A percentile compares a stretch with the other conserved stretches of the same genome.
phyloP scores from a whole-genome alignment of 2,329 filamentous ascomycete species.

The Fusarium sp. region DNA sequence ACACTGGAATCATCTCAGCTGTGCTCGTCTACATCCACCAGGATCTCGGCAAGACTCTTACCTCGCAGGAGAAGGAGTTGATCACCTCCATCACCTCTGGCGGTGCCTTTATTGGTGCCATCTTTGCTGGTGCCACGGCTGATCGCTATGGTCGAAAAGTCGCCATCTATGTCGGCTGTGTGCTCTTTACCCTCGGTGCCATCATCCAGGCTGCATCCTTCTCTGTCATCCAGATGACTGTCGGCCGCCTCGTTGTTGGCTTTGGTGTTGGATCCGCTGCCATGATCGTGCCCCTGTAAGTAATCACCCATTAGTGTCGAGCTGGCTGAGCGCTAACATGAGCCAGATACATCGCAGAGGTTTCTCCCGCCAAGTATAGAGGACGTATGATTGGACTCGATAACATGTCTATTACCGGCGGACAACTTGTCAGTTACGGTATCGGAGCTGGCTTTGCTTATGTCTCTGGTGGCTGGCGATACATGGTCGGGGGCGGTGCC shows the following conservation, averaged over 20 bases:
- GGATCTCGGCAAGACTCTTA: slow-evolving; percentile 54
- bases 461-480: slow-evolving; percentile 61
- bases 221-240: slow-evolving; percentile 44
- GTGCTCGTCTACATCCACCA: slow-evolving; percentile 45
- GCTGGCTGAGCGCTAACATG: slow-evolving; percentile 8
- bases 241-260: slow-evolving; percentile 58
- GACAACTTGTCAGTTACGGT: slow-evolving; percentile 56
- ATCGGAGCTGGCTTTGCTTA: slow-evolving; percentile 55
- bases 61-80: slow-evolving; percentile 60
- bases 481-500: slow-evolving; percentile 62
- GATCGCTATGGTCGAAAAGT: slow-evolving; percentile 45
- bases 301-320: not conserved
- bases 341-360: slow-evolving; percentile 60
- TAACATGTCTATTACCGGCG: slow-evolving; percentile 59
- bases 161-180: slow-evolving; percentile 45
- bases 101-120: slow-evolving; percentile 45
- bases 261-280: slow-evolving; percentile 62
- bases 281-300: slow-evolving; percentile 56
- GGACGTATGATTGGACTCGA: slow-evolving; percentile 63
- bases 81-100: slow-evolving; percentile 64
- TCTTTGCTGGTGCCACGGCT: slow-evolving; percentile 44
- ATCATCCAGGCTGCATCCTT: slow-evolving; percentile 46
- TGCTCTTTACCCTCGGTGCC: slow-evolving; percentile 43
- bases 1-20: slow-evolving; percentile 55
- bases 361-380: slow-evolving; percentile 62